phyloP scores from a whole-genome alignment of 495 filamentous ascomycete species.

The Poronia punctata region DNA sequence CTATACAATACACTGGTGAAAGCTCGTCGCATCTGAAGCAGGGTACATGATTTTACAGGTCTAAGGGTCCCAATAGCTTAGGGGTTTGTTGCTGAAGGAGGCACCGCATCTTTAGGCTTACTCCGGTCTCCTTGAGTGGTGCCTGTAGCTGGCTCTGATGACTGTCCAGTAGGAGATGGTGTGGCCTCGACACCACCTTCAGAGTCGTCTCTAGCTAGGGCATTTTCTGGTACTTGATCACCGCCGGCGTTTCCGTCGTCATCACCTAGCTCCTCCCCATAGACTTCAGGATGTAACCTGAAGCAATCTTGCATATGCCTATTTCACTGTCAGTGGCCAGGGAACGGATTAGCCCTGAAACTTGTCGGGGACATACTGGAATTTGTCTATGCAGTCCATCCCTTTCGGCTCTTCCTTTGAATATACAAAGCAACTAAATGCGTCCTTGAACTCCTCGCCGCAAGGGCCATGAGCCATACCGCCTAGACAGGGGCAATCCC shows the following conservation, averaged over 20 bases:
- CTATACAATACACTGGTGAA: no score
- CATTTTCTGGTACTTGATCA: conserved; percentile 15
- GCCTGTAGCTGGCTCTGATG: no score
- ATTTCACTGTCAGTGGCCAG: conserved; percentile 23
- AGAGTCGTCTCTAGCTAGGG: conserved; percentile 8
- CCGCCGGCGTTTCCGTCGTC: conserved; percentile 68
- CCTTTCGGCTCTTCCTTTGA: conserved; percentile 95
- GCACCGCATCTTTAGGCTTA: no score
- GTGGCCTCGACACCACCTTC: neutral
- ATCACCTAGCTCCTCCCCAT: conserved; percentile 82
- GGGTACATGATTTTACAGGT: no score
- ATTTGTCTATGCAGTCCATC: conserved; percentile 96
- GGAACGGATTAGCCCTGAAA: no score
- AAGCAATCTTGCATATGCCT: conserved; percentile 98
- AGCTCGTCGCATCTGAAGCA: no score
- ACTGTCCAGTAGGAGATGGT: conserved; percentile 2
- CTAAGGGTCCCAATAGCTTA: no score
- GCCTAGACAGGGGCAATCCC: conserved; percentile 96
- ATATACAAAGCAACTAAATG: conserved; percentile 97
- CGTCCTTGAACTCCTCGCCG: conserved; percentile 86
- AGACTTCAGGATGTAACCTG: conserved; percentile 80
- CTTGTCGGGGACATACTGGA: conserved; percentile 85
- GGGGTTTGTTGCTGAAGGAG: no score
- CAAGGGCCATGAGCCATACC: conserved; percentile 97
- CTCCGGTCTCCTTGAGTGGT: no score